Percentiles rank a stretch among this genome's conserved stretches.
phyloP scores from a whole-genome alignment of 129 eudicot species.

The Apium graveolens region DNA sequence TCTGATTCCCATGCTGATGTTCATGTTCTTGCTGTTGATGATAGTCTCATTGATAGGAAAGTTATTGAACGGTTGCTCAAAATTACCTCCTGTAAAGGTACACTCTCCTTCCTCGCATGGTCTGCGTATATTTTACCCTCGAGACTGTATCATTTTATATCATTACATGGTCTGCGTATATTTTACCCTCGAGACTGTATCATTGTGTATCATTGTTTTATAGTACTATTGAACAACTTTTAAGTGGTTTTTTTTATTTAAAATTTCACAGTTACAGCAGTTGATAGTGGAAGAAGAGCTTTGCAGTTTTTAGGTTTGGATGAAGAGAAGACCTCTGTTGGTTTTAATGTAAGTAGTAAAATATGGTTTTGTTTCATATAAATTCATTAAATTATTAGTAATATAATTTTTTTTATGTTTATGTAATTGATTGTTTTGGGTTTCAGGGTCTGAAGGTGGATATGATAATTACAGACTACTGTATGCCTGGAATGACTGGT shows the following conservation, averaged over 20 bases:
- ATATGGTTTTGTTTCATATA: not conserved
- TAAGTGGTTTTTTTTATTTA: not conserved
- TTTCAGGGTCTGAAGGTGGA: constrained; percentile 66
- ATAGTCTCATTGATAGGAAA: constrained; percentile 78
- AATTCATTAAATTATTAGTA: not conserved
- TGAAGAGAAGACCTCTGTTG: constrained; percentile 47
- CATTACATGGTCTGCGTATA: not conserved
- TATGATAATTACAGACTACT: constrained; percentile 85
- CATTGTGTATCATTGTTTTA: too few species aligned
- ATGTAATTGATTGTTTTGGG: not conserved
- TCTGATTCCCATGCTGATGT: constrained; percentile 35
- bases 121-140: not conserved
- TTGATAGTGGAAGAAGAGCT: constrained; percentile 92
- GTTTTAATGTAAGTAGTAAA: constrained; percentile 43
- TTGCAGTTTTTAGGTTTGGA: constrained; percentile 66
- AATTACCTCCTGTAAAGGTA: constrained; percentile 85
- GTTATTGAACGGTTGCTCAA: constrained; percentile 82
- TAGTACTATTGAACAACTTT: not conserved
- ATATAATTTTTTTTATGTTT: not conserved
- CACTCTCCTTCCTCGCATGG: too few species aligned
- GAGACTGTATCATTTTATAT: too few species aligned
- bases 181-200: not conserved
- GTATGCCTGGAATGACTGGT: constrained; percentile 99
- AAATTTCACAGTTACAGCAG: constrained; percentile 63
- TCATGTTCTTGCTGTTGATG: constrained; percentile 93